Conservation (phyloP, 2,329 filamentous ascomycete genomes). For the Fusarium sp. region DNA sequence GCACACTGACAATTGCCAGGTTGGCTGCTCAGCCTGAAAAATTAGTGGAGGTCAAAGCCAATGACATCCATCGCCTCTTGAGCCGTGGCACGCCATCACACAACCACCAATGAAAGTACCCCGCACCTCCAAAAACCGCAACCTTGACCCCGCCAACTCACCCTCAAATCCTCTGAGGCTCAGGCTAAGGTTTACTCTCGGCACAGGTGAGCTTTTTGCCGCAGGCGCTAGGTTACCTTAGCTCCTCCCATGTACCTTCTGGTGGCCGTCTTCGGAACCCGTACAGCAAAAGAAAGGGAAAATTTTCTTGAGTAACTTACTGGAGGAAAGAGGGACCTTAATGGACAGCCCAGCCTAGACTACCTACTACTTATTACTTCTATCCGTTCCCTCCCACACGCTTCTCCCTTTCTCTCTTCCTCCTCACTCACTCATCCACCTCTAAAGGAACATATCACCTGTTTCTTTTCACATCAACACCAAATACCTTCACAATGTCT, state of each 20-base stretch:
- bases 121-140: conserved; percentile 41
- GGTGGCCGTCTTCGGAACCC: conserved; percentile 39
- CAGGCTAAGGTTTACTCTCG: conserved; percentile 25
- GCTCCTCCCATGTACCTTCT: conserved; percentile 10
- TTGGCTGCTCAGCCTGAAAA: background rate
- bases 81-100: background rate
- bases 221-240: conserved; percentile 20
- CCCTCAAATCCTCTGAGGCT: conserved; percentile 15
- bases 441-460: conserved; percentile 21
- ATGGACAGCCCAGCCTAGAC: conserved; percentile 6
- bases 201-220: conserved; percentile 33
- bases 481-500: conserved; percentile 52
- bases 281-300: conserved; percentile 23
- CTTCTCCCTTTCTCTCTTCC: conserved; percentile 17
- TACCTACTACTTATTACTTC: conserved; percentile 25
- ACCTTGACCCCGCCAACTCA: conserved; percentile 31
- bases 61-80: conserved; percentile 5
- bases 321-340: conserved; percentile 20
- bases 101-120: conserved; percentile 39
- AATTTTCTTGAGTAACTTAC: conserved; percentile 21
- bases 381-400: conserved; percentile 35
- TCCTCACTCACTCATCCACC: conserved; percentile 18
- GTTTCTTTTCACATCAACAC: conserved; percentile 16
- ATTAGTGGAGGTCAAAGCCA: background rate
- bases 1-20: background rate